Percentiles rank a stretch among this genome's conserved stretches.
phyloP scores from a whole-genome alignment of 805 yeast genomes.

The Pichia insulana region DNA sequence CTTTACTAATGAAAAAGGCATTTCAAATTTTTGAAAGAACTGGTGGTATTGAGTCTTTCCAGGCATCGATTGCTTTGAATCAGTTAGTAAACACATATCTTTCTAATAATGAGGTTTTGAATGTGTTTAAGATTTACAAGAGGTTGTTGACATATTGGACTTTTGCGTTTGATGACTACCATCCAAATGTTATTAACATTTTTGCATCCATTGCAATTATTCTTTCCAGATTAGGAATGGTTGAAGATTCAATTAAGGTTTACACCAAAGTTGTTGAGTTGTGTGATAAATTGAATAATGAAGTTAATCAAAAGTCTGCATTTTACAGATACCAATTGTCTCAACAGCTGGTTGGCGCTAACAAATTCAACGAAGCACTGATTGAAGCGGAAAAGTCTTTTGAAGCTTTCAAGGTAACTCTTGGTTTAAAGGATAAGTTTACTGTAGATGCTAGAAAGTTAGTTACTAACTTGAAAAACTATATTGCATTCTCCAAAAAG shows the following conservation, averaged over 20 bases:
- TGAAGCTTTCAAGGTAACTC: slow-evolving; percentile 42
- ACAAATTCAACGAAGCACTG: slow-evolving; percentile 48
- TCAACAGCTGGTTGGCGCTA: slow-evolving; percentile 44
- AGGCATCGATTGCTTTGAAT: slow-evolving; percentile 60
- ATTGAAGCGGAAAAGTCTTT: slow-evolving; percentile 49
- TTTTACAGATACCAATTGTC: slow-evolving; percentile 62
- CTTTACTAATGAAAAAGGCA: slow-evolving; percentile 54
- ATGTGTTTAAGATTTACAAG: slow-evolving; percentile 53
- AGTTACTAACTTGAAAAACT: slow-evolving; percentile 46
- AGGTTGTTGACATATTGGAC: slow-evolving; percentile 54
- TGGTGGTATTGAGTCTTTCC: slow-evolving; percentile 71
- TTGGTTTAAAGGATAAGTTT: slow-evolving; percentile 60
- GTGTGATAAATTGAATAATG: slow-evolving; percentile 46
- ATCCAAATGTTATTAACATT: slow-evolving; percentile 63
- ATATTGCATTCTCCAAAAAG: slow-evolving; percentile 27
- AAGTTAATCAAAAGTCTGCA: slow-evolving; percentile 52
- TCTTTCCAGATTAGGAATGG: slow-evolving; percentile 44
- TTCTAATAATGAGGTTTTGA: slow-evolving; percentile 45
- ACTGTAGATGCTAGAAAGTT: slow-evolving; percentile 64
- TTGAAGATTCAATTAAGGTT: slow-evolving; percentile 41
- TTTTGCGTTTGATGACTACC: slow-evolving; percentile 49
- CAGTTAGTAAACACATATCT: slow-evolving; percentile 71
- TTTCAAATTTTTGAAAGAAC: slow-evolving; percentile 70
- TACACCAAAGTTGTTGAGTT: slow-evolving; percentile 45
- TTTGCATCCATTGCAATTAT: slow-evolving; percentile 52